Conservation (phyloP, 2,329 filamentous ascomycete genomes). For the Lasiodiplodia theobromae region DNA sequence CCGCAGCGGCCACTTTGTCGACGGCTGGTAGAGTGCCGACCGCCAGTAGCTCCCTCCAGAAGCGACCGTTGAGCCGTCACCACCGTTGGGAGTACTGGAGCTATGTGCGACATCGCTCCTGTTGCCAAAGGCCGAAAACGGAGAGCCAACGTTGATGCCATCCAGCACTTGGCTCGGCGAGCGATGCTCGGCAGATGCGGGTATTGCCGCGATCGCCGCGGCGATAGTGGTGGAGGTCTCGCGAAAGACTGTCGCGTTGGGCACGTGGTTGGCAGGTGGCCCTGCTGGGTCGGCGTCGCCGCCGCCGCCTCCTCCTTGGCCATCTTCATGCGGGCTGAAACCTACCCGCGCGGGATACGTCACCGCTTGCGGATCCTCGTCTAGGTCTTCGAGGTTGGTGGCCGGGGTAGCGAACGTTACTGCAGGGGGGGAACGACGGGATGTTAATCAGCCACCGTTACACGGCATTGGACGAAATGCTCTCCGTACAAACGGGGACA, state of each 20-base stretch:
- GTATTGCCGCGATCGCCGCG: background rate
- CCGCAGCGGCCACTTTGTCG: constrained; percentile 5
- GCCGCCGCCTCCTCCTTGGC: background rate
- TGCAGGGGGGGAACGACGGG: background rate
- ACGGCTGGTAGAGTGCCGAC: constrained; percentile 12
- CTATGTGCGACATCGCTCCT: background rate
- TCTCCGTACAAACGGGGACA: background rate
- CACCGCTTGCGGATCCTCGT: constrained; percentile 6
- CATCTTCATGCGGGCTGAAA: constrained; percentile 1
- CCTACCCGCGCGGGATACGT: background rate
- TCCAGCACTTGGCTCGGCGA: background rate
- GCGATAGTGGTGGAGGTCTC: background rate
- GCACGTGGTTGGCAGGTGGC: background rate
- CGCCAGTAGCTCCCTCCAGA: constrained; percentile 10
- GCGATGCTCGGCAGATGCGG: background rate
- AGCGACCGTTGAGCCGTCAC: background rate
- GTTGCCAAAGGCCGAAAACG: background rate
- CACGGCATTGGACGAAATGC: background rate
- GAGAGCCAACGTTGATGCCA: background rate
- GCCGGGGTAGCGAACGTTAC: constrained; percentile 23
- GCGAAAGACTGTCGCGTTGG: background rate
- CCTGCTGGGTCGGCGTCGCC: too few relatives aligned
- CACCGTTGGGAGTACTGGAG: background rate
- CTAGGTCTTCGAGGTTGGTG: constrained; percentile 19
- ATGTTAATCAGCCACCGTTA: background rate